Base-by-base conservation (phyloP, 1,284 basidiomycete species). In the Microbotryum violaceum region DNA sequence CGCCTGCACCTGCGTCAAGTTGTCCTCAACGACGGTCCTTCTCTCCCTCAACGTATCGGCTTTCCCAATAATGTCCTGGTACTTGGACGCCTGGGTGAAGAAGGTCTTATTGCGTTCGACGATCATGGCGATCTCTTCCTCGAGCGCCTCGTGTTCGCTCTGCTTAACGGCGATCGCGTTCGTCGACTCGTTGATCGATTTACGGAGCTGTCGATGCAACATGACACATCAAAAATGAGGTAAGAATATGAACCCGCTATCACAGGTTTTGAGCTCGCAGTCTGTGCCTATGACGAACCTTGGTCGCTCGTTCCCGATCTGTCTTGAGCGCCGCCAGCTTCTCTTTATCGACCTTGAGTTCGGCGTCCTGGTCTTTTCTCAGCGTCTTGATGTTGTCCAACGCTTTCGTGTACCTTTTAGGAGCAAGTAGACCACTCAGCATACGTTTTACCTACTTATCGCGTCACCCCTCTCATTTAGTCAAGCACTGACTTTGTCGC, bases 281-380 rank as follows among this genome's bases (percentile, higher is more conserved):
- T 31, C 31, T 31, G 31, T 9, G 29, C 29, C 29, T 16, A 54
- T 18, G 14, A 62, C 68, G 27, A 21, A 79, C 79, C 70, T 76
- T 88, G 71, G 93, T 89, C 0, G 92, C 84, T 62, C 92, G 87
- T 10, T 83, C 80, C 72, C 94, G 96, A 77, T 98, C 91, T 29
- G 82, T 81, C 48, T 85, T 82, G 45, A 97, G 81, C 33, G 85
- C 84, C 48, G 88, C 82, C 3, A 97, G 82, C 16, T 89, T 84
- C 72, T 91, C 93, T 70, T 89, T 88, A 75, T 97, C 92, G 2
- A 91, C 86, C 76, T 98, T 98, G 61, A 96, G 82, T 64, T 97
- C 93, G 5, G 85, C 82, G 1, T 85, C 81, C 18, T 91, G 85
- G 54, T 98, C 96, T 75, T 98, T 98, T 56, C 90, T 82, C 37